Percentiles rank a stretch among this genome's conserved stretches.
Evolutionary conservation across 1,284 basidiomycete species (phyloP).

Genomic region (Ganoderma resinaceum): DNA sequence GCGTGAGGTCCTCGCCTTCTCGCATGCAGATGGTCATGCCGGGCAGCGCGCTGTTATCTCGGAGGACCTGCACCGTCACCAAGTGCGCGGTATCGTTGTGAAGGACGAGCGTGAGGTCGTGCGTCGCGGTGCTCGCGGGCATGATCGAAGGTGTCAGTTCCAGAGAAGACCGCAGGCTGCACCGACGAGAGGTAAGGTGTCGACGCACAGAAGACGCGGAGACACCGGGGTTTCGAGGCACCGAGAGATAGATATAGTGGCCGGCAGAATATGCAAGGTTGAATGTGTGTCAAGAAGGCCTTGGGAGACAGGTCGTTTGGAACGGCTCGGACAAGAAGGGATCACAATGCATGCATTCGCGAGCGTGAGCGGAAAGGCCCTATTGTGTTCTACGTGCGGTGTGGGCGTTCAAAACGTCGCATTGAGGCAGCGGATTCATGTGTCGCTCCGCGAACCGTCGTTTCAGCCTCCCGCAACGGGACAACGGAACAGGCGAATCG

Average conservation of each 20-base stretch:
- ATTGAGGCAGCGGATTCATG: background rate
- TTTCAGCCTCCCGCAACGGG: constrained; percentile 6
- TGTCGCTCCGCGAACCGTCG: constrained; percentile 18
- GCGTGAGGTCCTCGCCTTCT: constrained; percentile 36
- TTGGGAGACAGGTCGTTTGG: constrained; percentile 15
- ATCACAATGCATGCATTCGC: constrained; percentile 21
- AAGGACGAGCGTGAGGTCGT: constrained; percentile 59
- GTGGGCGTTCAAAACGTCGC: background rate
- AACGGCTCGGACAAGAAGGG: constrained; percentile 19
- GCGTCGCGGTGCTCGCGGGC: constrained; percentile 55
- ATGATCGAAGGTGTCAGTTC: constrained; percentile 6
- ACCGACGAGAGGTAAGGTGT: background rate
- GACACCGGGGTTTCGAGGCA: background rate
- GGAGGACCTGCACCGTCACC: constrained; percentile 44
- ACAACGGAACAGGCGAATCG: constrained; percentile 4
- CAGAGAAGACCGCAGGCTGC: background rate
- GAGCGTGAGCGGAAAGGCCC: constrained; percentile 11
- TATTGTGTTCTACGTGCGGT: constrained; percentile 29
- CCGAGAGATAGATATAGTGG: constrained; percentile 7
- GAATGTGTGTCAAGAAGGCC: constrained; percentile 13
- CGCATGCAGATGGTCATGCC: constrained; percentile 37
- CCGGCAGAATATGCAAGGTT: constrained; percentile 5
- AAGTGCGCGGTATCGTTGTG: constrained; percentile 50
- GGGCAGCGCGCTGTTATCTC: constrained; percentile 27
- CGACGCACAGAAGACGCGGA: background rate